Percentiles rank a stretch among this genome's conserved stretches.
Evolutionary conservation across 164 flowering plant species (phyloP).

Genomic region (Akebia trifoliata): DNA sequence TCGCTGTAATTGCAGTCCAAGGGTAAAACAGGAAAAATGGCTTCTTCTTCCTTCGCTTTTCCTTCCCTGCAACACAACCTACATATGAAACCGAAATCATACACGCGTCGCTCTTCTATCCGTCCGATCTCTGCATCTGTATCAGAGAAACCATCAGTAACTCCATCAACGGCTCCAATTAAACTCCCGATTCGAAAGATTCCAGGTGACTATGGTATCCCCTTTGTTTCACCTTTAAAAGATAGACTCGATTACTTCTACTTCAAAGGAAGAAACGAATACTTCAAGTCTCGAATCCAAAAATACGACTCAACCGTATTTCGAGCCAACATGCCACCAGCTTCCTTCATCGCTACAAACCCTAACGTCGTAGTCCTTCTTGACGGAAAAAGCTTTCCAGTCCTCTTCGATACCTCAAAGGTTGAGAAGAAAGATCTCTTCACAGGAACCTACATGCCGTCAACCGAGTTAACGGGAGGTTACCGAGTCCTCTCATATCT

Average conservation of each 20-base stretch:
- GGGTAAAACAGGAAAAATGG: too few relatives aligned
- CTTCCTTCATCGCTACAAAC: slow-evolving; percentile 10
- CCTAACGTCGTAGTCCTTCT: slow-evolving; percentile 18
- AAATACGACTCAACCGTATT: slow-evolving; percentile 18
- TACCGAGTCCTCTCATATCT: slow-evolving; percentile 13
- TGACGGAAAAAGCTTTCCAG: slow-evolving; percentile 19
- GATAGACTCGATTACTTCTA: slow-evolving; percentile 22
- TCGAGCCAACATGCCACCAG: slow-evolving; percentile 17
- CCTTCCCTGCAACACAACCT: background rate
- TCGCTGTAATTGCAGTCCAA: too few relatives aligned
- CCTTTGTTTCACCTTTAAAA: background rate
- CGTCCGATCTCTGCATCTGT: too few relatives aligned
- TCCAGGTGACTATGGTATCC: slow-evolving; percentile 19
- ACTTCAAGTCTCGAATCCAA: slow-evolving; percentile 11
- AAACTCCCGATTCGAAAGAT: slow-evolving; percentile 13
- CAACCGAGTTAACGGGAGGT: slow-evolving; percentile 16
- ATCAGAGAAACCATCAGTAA: background rate
- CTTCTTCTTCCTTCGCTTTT: background rate
- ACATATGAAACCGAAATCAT: too few relatives aligned
- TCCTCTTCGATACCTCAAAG: slow-evolving; percentile 12
- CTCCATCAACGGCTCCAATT: background rate
- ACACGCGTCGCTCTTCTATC: too few relatives aligned
- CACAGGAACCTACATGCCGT: slow-evolving; percentile 21
- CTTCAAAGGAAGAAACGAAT: slow-evolving; percentile 14
- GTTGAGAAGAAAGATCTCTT: slow-evolving; percentile 17